Base-by-base conservation (phyloP, 108 stramenopile species). In the Cyclotella sp. region DNA sequence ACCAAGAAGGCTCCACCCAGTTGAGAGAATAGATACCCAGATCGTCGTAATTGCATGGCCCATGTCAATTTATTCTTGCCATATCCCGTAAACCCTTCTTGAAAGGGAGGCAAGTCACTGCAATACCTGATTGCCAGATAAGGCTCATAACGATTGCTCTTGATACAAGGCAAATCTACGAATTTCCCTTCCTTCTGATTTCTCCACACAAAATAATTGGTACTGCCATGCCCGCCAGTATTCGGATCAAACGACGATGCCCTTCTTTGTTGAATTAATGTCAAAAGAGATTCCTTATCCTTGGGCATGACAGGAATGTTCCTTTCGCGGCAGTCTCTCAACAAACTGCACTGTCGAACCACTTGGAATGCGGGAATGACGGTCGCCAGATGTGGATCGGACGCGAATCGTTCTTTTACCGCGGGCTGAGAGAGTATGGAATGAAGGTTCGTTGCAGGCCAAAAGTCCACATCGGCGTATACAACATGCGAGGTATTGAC, bases 381-480 rank as follows among this genome's bases (percentile, higher is more conserved):
- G 19, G 91, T 45, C 10, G 90, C 92, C 8, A 82, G 70, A 63
- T 89, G 73, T 2, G 70, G 53, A 82, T 89, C 85, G 4, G 73
- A 63, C 0, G 76, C 73, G 18, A 93, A 68, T 26, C 70, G 74
- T 53, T 78, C 71, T 18, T 73, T 79, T 28, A 90, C 65, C 30
- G 52, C 45, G 12, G 39, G n/a, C 12, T 34, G 30, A 43, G 21
- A 43, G 0, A 95, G 63, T 10, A 77, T 86, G 0, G 89, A 81
- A 54, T 90, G 83, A 12, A 96, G 78, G 63, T 87, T 77, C 24
- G 78, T 59, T 34, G 88, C 81, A 0, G 88, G 83, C 95, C 95
- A 96, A 77, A 96, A 94, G 75, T 97, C 97, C 40, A 97, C 87
- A 79, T 97, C 97, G 16, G 89, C 82, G 66, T 94, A 94, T 4